phyloP scores from a whole-genome alignment of 306 rosid genomes.

The Prunus salicina region DNA sequence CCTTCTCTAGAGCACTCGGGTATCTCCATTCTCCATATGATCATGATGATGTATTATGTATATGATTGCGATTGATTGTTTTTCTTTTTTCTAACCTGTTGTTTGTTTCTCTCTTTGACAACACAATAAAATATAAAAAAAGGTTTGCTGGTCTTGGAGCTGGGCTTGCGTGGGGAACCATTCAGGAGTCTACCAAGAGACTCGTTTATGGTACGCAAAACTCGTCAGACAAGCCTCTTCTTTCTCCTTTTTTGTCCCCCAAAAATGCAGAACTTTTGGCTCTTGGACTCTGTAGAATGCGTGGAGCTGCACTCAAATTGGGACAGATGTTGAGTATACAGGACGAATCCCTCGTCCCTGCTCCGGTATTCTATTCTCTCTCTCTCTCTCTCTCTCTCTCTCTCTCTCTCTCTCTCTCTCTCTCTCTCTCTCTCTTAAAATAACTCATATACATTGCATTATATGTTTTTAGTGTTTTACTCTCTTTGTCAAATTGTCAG shows the following conservation, averaged over 20 bases:
- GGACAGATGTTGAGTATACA: slow-evolving; percentile 99
- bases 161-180: slow-evolving; percentile 94
- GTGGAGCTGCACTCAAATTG: slow-evolving; percentile 91
- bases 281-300: slow-evolving; percentile 87
- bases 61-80: not conserved
- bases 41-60: not conserved
- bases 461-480: not conserved
- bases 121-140: not conserved
- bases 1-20: slow-evolving; percentile 58
- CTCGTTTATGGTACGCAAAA: slow-evolving; percentile 60
- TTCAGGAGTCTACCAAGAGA: slow-evolving; percentile 88
- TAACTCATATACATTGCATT: not conserved
- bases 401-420: not conserved
- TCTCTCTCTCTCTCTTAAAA: not conserved
- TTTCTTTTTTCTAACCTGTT: not conserved
- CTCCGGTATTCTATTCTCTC: slow-evolving; percentile 52
- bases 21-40: not conserved
- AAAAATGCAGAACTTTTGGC: slow-evolving; percentile 87
- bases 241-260: slow-evolving; percentile 73
- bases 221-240: slow-evolving; percentile 41
- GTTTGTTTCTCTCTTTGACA: not conserved
- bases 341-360: slow-evolving; percentile 89
- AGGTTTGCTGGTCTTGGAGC: slow-evolving; percentile 95
- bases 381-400: not conserved
- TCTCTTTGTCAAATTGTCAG: slow-evolving; percentile 8